Conservation (phyloP, 2,329 filamentous ascomycete species). For the Cladosporium sp. region DNA sequence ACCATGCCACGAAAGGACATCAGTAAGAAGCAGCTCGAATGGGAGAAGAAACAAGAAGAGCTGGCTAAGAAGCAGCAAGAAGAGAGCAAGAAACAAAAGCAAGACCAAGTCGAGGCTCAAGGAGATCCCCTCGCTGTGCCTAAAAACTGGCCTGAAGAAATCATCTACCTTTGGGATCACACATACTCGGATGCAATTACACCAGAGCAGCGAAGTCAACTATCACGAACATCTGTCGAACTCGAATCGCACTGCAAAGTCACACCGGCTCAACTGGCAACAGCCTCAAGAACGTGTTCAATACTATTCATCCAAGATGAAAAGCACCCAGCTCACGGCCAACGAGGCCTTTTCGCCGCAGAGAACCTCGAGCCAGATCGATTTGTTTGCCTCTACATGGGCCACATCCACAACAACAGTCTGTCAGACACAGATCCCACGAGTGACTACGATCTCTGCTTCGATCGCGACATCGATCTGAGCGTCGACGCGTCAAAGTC, state of each 20-base stretch:
- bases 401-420: slow-evolving; percentile 43
- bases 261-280: slow-evolving; percentile 16
- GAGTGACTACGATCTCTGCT: slow-evolving; percentile 49
- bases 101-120: not conserved
- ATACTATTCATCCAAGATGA: slow-evolving; percentile 39
- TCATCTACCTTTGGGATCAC: slow-evolving; percentile 28
- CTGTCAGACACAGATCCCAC: slow-evolving; percentile 40
- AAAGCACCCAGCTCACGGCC: slow-evolving; percentile 46
- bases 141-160: slow-evolving; percentile 11
- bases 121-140: not conserved
- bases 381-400: slow-evolving; percentile 49
- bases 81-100: not conserved
- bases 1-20: slow-evolving; percentile 11
- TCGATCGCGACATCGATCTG: slow-evolving; percentile 47
- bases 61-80: slow-evolving; percentile 5
- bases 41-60: slow-evolving; percentile 11
- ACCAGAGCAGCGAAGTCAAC: slow-evolving; percentile 21
- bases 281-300: slow-evolving; percentile 36
- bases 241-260: slow-evolving; percentile 24
- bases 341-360: slow-evolving; percentile 47
- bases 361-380: slow-evolving; percentile 40
- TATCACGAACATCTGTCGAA: slow-evolving; percentile 24
- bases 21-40: slow-evolving; percentile 14
- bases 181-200: slow-evolving; percentile 28
- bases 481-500: slow-evolving; percentile 46